Conservation (phyloP, 2,329 filamentous ascomycete genomes). For the Raffaelea albimanens region DNA sequence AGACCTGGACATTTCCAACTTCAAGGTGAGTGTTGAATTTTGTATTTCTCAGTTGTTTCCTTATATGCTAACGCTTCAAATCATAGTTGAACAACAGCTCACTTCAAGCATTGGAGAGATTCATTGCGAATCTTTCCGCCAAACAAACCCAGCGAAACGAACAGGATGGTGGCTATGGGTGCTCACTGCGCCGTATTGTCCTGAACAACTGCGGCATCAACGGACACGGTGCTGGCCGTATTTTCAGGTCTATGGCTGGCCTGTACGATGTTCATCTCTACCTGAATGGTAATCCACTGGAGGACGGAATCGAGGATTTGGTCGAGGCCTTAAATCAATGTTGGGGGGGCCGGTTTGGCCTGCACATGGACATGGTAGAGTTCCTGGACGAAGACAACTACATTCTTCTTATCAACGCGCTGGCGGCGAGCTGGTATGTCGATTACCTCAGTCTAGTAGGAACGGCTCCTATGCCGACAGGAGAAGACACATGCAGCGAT, state of each 20-base stretch:
- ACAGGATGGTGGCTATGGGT: constrained; percentile 5
- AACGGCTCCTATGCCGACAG: constrained; percentile 34
- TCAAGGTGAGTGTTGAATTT: constrained; percentile 29
- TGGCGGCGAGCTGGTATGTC: constrained; percentile 40
- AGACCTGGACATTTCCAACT: constrained; percentile 45
- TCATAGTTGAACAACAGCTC: constrained; percentile 27
- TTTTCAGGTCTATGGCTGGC: constrained; percentile 40
- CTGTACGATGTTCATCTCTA: constrained; percentile 36
- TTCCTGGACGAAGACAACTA: constrained; percentile 43
- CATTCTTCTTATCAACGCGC: constrained; percentile 37
- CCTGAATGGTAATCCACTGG: constrained; percentile 43
- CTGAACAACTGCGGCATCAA: constrained; percentile 44
- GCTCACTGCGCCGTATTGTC: constrained; percentile 26
- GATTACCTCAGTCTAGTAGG: constrained; percentile 44
- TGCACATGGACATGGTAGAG: constrained; percentile 49
- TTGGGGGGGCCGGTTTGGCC: constrained; percentile 34
- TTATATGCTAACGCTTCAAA: too few species aligned
- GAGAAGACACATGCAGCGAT: constrained; percentile 24
- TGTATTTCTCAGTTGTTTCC: too few species aligned
- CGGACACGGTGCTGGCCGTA: constrained; percentile 36
- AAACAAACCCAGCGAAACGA: constrained; percentile 4
- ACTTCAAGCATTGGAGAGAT: constrained; percentile 34
- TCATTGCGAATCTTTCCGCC: constrained; percentile 21
- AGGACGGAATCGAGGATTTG: constrained; percentile 40
- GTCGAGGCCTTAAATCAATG: constrained; percentile 36